Percentiles rank a stretch among this genome's conserved stretches.
These are phyloP conservation scores for Podaxis sp. DNA, from an alignment of 768 basidiomycete species.

Conservation along the genomic window DNA sequence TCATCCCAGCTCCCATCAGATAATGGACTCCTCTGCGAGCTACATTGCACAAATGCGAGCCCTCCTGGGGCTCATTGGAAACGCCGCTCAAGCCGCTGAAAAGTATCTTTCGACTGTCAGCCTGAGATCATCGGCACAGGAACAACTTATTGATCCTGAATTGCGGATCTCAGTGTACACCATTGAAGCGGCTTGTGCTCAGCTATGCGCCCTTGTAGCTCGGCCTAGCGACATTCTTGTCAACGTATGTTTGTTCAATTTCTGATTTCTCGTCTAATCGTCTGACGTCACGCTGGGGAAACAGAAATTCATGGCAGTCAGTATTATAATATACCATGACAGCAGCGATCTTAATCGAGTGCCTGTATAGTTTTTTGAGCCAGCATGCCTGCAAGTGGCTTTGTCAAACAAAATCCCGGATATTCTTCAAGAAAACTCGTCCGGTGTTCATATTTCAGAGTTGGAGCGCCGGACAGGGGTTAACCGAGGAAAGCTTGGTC, in stretches of 20 bases:
- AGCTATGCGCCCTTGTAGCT: conserved; percentile 28
- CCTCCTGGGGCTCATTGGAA: conserved; percentile 21
- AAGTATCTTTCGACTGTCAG: conserved; percentile 29
- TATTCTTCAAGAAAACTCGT: conserved; percentile 30
- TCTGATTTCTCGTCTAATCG: not conserved
- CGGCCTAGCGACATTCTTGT: conserved; percentile 30
- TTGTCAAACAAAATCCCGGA: conserved; percentile 37
- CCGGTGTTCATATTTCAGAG: conserved; percentile 34
- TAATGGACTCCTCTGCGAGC: not conserved
- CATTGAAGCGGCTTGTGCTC: conserved; percentile 34
- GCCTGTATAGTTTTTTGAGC: conserved; percentile 25
- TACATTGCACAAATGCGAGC: conserved; percentile 8
- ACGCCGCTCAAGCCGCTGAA: conserved; percentile 21
- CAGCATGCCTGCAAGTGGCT: conserved; percentile 32
- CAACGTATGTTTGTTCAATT: conserved; percentile 22
- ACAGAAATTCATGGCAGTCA: conserved; percentile 18
- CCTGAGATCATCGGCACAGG: conserved; percentile 9
- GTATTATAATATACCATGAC: not conserved
- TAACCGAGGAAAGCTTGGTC: conserved; percentile 33
- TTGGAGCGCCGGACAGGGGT: conserved; percentile 28
- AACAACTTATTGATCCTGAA: conserved; percentile 27
- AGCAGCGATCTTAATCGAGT: not conserved
- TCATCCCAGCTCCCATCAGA: not conserved
- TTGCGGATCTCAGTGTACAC: conserved; percentile 28
- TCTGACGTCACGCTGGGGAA: not conserved